Base-by-base conservation (phyloP, 139 green algal genomes). In the Deuterostichococcus epilithicus region DNA sequence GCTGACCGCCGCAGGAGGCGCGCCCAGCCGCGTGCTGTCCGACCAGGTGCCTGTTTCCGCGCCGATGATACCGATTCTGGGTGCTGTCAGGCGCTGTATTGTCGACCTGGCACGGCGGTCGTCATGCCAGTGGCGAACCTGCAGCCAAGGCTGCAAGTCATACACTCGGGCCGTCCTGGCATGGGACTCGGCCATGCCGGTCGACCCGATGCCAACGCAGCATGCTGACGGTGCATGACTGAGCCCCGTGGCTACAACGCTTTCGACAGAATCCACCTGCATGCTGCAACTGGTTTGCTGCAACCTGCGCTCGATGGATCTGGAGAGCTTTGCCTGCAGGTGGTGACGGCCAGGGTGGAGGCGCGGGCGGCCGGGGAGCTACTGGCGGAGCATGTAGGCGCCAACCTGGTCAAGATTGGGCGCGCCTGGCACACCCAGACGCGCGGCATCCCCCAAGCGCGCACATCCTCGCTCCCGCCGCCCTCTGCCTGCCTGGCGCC, bases 391-490 rank as follows among this genome's bases (percentile, higher is more conserved):
- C 90, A 96, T 75, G 70, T 98, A 52, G 83, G 60, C 0, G 69
- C 72, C 34, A 95, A 94, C 82, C 35, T 98, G 36, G 79, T 98
- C 35, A 60, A 78, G 15, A 73, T 94, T 1, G 86, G 92, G 0
- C 67, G 78, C 26, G 39, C 73, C 26, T 97, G 89, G 83, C 93
- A 91, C 72, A 58, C 69, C 35, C 94, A 98, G 81, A 67, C 20
- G 0, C 72, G 68, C 0, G 91, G 91, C 75, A 94, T 95, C 45
- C 76, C 92, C 22, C 92, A 96, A 83, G 91, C 83, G 36, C 15
- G 73, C 8, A 25, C 28, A n/a, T n/a, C n/a, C n/a, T n/a, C n/a
- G n/a, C n/a, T n/a, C n/a, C n/a, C n/a, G n/a, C n/a, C n/a, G n/a
- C n/a, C n/a, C n/a, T n/a, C n/a, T n/a, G n/a, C n/a, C n/a, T n/a